Percentiles rank a stretch among this genome's conserved stretches.
Evolutionary conservation across 345 rosid genomes (phyloP).

Genomic region (Reutealis trisperma): DNA sequence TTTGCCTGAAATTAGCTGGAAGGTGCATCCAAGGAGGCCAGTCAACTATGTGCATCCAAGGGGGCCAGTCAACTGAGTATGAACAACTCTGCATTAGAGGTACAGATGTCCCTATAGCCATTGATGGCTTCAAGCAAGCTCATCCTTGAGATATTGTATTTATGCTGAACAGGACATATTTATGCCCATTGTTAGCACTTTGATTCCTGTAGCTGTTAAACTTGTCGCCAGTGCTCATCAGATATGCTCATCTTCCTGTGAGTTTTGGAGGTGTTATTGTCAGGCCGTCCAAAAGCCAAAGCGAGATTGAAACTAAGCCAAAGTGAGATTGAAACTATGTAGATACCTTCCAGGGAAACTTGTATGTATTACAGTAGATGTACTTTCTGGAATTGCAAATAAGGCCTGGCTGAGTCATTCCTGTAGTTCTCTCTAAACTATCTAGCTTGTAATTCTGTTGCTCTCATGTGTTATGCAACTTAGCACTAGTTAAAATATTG

Average conservation of each 20-base stretch:
- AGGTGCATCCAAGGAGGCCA: slow-evolving; percentile 26
- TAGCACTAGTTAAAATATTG: neutral
- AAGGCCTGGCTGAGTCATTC: neutral
- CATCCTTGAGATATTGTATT: slow-evolving; percentile 20
- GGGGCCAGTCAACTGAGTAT: slow-evolving; percentile 39
- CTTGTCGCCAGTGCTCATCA: neutral
- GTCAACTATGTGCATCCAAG: slow-evolving; percentile 15
- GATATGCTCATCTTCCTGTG: neutral
- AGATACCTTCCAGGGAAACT: neutral
- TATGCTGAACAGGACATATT: slow-evolving; percentile 7
- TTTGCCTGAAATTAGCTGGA: slow-evolving; percentile 53
- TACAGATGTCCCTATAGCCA: slow-evolving; percentile 34
- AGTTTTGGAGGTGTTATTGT: neutral
- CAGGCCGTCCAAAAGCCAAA: neutral
- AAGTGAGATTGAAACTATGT: neutral
- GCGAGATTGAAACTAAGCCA: neutral
- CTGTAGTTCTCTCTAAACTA: neutral
- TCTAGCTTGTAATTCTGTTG: neutral
- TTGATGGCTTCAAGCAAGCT: slow-evolving; percentile 33
- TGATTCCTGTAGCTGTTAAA: neutral
- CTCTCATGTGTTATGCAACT: neutral
- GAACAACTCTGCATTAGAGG: slow-evolving; percentile 47
- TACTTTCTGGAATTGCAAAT: slow-evolving; percentile 1
- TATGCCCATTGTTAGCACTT: neutral
- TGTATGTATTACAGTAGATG: neutral